Evolutionary conservation across 2,329 filamentous ascomycete species (phyloP).

Genomic region (Exophiala phaeomuriformis): DNA sequence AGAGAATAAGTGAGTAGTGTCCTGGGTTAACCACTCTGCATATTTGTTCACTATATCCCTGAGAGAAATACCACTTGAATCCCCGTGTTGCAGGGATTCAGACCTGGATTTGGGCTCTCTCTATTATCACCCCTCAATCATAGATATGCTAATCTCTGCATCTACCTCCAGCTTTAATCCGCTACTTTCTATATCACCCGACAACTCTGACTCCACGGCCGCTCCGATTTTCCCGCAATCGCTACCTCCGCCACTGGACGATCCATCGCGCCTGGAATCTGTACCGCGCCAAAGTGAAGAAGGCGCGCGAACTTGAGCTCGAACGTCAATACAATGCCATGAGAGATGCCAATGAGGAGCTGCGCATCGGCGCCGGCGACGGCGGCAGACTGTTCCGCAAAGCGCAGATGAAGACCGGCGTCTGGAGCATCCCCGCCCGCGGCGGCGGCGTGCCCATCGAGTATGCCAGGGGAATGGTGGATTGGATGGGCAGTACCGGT

Average conservation of each 20-base stretch:
- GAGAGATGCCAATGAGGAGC: constrained; percentile 75
- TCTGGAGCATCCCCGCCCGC: constrained; percentile 52
- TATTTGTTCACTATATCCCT: no score
- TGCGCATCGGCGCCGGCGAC: constrained; percentile 50
- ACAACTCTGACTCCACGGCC: constrained; percentile 57
- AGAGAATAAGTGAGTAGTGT: constrained; percentile 40
- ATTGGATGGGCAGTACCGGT: constrained; percentile 26
- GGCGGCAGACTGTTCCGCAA: constrained; percentile 65
- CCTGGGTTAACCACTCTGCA: not conserved
- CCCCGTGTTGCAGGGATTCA: no score
- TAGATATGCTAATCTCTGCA: not conserved
- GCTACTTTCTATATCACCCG: constrained; percentile 64
- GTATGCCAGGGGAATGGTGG: constrained; percentile 57
- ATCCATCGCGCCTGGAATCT: constrained; percentile 95
- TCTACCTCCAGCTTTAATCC: constrained; percentile 49
- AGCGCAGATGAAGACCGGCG: constrained; percentile 83
- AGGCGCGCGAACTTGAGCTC: constrained; percentile 60
- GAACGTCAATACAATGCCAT: constrained; percentile 76
- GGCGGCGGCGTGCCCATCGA: constrained; percentile 75
- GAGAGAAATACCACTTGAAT: no score
- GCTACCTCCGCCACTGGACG: constrained; percentile 92
- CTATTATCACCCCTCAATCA: not conserved
- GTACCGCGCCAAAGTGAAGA: constrained; percentile 62
- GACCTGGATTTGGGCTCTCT: constrained; percentile 2
- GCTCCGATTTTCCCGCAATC: constrained; percentile 79